Conservation (phyloP, 1,139 yeast species). For the Geotrichum histeridarum region DNA sequence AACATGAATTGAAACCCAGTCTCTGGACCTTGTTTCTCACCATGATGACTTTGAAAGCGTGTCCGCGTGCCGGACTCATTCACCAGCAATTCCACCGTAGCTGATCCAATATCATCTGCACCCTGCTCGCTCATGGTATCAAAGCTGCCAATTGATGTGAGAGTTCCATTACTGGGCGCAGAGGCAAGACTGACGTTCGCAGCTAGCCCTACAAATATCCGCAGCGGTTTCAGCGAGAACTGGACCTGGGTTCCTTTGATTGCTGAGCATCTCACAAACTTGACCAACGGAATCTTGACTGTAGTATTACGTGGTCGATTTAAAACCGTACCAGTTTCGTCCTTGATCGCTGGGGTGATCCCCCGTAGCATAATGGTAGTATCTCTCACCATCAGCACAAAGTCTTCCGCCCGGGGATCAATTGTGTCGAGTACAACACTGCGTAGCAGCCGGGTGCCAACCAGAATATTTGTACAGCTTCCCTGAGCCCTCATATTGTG, state of each 20-base stretch:
- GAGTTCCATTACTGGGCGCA: not conserved
- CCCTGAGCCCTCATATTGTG: not conserved
- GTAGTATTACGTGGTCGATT: slow-evolving; percentile 13
- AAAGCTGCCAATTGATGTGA: not conserved
- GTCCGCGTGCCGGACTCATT: slow-evolving; percentile 8
- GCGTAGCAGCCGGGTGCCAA: slow-evolving; percentile 2
- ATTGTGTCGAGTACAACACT: slow-evolving; percentile 9
- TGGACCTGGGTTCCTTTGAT: slow-evolving; percentile 8
- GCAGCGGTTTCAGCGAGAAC: slow-evolving; percentile 2
- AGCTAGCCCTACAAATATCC: slow-evolving; percentile 4
- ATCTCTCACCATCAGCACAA: slow-evolving; percentile 6
- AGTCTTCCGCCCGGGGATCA: slow-evolving; percentile 14
- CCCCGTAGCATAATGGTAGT: slow-evolving; percentile 8
- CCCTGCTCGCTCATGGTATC: not conserved
- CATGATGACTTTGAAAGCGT: slow-evolving; percentile 1
- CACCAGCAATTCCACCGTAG: slow-evolving; percentile 7
- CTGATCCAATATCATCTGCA: not conserved
- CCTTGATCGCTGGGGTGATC: slow-evolving; percentile 5
- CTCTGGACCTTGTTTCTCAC: not conserved
- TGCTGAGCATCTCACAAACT: slow-evolving; percentile 5
- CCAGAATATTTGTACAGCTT: not conserved
- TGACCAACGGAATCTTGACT: slow-evolving; percentile 4
- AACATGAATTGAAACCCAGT: slow-evolving; percentile 1
- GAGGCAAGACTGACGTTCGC: not conserved
- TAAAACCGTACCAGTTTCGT: slow-evolving; percentile 5